Conservation (phyloP, 371 early-diverging fungal genomes). For the Quaeritorhiza haematococci region DNA sequence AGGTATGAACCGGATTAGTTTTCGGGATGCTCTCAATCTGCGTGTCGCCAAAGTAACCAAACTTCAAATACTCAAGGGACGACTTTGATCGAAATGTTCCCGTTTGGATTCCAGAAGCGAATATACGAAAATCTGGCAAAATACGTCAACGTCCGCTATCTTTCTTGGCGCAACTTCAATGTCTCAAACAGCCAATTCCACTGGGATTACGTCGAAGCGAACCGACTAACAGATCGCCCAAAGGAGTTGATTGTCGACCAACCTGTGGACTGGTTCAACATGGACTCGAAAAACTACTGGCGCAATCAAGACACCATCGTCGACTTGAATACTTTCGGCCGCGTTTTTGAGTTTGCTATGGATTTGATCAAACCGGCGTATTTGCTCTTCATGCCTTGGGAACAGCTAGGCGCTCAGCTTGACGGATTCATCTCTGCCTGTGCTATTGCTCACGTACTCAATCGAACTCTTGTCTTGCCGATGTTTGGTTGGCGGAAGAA, state of each 20-base stretch:
- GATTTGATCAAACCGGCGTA: constrained; percentile 8
- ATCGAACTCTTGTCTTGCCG: constrained; percentile 30
- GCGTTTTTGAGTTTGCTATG: constrained; percentile 12
- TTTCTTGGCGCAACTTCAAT: constrained; percentile 26
- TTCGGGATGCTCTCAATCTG: too few relatives aligned
- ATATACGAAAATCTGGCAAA: constrained; percentile 28
- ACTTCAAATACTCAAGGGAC: too few relatives aligned
- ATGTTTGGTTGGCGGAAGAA: constrained; percentile 20
- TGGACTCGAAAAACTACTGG: constrained; percentile 39
- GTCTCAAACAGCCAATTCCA: constrained; percentile 14
- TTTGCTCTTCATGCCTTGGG: constrained; percentile 35
- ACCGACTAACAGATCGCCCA: constrained; percentile 17
- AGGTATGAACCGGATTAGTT: too few relatives aligned
- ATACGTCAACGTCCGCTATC: constrained; percentile 15
- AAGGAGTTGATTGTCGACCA: constrained; percentile 9
- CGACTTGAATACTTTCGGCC: constrained; percentile 9
- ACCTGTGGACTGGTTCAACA: constrained; percentile 30
- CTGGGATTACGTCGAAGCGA: constrained; percentile 10
- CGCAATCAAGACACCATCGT: constrained; percentile 34
- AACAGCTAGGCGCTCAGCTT: constrained; percentile 35
- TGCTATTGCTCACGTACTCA: constrained; percentile 23
- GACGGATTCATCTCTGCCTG: constrained; percentile 36
- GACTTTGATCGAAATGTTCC: constrained; percentile 32
- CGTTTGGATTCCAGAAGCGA: constrained; percentile 26
- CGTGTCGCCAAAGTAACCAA: too few relatives aligned